Evolutionary conservation across 306 rosid genomes (phyloP).

Genomic region (Ormosia semicastrata): DNA sequence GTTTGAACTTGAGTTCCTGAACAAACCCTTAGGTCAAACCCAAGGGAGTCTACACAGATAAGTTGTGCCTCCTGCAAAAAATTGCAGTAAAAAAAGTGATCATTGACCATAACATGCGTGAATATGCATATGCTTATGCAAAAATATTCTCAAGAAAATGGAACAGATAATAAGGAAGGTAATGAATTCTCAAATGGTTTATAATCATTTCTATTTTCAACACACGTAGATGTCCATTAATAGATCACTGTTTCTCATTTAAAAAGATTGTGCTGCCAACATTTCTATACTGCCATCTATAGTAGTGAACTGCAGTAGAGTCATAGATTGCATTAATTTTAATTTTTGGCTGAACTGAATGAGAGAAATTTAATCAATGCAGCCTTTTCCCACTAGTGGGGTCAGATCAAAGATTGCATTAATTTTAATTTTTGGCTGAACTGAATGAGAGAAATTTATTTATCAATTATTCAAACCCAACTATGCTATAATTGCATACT

Average conservation of each 20-base stretch:
- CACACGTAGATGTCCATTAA: slow-evolving; percentile 8
- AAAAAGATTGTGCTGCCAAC: slow-evolving; percentile 3
- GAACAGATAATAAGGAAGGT: neutral
- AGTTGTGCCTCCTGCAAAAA: slow-evolving; percentile 79
- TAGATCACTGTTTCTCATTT: neutral
- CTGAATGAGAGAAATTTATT: neutral
- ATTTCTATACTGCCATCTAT: neutral
- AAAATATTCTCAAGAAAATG: neutral
- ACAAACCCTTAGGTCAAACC: slow-evolving; percentile 87
- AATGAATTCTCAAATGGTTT: slow-evolving; percentile 5
- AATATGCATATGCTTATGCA: neutral
- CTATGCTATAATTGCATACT: neutral
- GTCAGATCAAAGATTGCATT: slow-evolving; percentile 13
- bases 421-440: neutral
- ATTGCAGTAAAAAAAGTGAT: slow-evolving; percentile 22
- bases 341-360: neutral
- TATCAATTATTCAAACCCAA: slow-evolving; percentile 15
- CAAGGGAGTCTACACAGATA: slow-evolving; percentile 77
- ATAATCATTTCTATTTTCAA: slow-evolving; percentile 7
- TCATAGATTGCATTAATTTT: slow-evolving; percentile 2
- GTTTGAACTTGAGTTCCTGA: slow-evolving; percentile 92
- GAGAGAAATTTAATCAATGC: neutral
- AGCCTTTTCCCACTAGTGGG: too few species aligned
- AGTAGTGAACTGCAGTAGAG: neutral
- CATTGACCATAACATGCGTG: slow-evolving; percentile 1